These are phyloP conservation scores for Neonectria neomacrospora DNA, from an alignment of 2,329 filamentous ascomycete genomes.

Conservation along the genomic window DNA sequence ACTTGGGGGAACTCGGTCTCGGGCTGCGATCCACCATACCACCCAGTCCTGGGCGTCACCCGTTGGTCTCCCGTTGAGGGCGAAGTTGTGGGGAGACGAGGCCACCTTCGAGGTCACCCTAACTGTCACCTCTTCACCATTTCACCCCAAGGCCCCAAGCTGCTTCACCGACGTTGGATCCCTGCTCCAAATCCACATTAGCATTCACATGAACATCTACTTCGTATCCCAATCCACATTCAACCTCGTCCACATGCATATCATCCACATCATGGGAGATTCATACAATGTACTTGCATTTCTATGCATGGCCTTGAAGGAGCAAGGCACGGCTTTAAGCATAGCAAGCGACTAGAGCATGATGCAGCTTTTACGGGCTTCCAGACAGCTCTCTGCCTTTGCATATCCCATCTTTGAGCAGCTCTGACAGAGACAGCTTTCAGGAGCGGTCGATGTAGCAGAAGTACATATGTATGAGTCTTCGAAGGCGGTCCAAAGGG, in stretches of 20 bases:
- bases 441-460: background rate
- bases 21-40: conserved; percentile 16
- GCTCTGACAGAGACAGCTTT: background rate
- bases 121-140: background rate
- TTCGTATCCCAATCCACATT: background rate
- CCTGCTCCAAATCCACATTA: conserved; percentile 1
- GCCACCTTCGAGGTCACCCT: conserved; percentile 10
- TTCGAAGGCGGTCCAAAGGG: background rate
- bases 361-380: background rate
- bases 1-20: conserved; percentile 3
- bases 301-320: background rate
- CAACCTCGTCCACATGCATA: background rate
- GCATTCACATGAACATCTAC: conserved; percentile 1
- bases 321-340: background rate
- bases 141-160: background rate
- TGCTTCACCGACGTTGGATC: conserved; percentile 14
- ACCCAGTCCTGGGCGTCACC: conserved; percentile 9
- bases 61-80: conserved; percentile 20
- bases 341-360: background rate
- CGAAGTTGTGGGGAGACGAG: conserved; percentile 16
- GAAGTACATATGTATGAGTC: background rate
- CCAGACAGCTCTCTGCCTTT: background rate
- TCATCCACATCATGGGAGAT: background rate
- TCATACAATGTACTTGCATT: background rate
- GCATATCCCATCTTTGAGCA: background rate